Evolutionary conservation across 2,329 filamentous ascomycete species (phyloP).

Genomic region (Albifimbria verrucaria): DNA sequence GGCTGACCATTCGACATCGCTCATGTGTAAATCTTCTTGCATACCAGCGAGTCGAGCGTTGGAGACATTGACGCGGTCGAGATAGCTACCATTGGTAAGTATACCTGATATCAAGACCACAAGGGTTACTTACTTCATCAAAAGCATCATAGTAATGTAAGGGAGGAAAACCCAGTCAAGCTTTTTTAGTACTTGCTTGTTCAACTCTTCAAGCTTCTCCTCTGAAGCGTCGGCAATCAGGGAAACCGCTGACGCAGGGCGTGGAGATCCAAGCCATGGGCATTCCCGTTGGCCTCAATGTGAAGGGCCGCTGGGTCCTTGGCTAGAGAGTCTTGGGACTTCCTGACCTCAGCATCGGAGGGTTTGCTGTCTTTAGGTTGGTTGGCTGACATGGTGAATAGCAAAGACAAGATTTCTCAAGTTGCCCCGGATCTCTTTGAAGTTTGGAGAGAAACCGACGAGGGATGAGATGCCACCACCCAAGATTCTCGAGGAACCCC

Average conservation of each 20-base stretch:
- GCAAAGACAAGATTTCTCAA: no score
- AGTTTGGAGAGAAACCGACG: no score
- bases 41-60: slow-evolving; percentile 30
- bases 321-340: neutral
- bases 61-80: slow-evolving; percentile 27
- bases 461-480: neutral
- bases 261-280: neutral
- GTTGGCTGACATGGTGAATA: neutral
- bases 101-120: neutral
- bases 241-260: neutral
- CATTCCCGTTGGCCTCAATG: neutral
- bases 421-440: no score
- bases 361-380: neutral
- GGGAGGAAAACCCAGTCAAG: slow-evolving; percentile 25
- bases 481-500: neutral
- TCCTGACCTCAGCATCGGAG: neutral
- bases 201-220: slow-evolving; percentile 18
- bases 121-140: slow-evolving; percentile 22
- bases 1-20: slow-evolving; percentile 31
- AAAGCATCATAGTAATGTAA: slow-evolving; percentile 21
- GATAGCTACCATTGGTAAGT: slow-evolving; percentile 30
- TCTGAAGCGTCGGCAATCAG: slow-evolving; percentile 13
- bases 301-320: neutral
- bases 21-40: slow-evolving; percentile 27
- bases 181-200: slow-evolving; percentile 20